These are phyloP conservation scores for Backusella australiensis DNA, from an alignment of 192 early-diverging fungal species.

Conservation along the genomic window DNA sequence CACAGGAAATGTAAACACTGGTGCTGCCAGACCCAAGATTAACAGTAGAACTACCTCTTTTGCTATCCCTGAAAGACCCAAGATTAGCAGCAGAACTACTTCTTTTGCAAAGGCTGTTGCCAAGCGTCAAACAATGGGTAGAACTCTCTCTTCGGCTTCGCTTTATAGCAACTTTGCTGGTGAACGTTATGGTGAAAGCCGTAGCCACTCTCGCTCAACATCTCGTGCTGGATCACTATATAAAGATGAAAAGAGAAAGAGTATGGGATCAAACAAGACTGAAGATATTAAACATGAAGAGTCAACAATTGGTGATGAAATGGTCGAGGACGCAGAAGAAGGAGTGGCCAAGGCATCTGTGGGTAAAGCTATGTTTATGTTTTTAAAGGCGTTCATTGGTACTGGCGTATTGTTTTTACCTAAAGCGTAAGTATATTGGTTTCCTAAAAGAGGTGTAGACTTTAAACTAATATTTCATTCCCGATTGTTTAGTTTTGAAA, in stretches of 20 bases:
- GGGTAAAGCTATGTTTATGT: conserved; percentile 59
- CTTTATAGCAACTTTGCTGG: conserved; percentile 34
- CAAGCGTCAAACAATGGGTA: conserved; percentile 13
- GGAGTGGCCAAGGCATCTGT: conserved; percentile 44
- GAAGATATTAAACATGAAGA: conserved; percentile 9
- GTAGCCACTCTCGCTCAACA: background rate
- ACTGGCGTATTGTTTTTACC: conserved; percentile 64
- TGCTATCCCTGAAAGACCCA: conserved; percentile 13
- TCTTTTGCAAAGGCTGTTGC: conserved; percentile 19
- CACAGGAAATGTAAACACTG: background rate
- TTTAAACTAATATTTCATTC: background rate
- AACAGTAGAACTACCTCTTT: background rate
- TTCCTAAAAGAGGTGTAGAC: background rate
- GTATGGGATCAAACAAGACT: background rate
- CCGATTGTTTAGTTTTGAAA: conserved; percentile 34
- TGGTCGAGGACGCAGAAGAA: background rate
- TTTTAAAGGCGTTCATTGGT: conserved; percentile 66
- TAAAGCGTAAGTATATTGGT: conserved; percentile 30
- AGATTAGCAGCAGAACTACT: background rate
- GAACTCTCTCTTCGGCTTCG: conserved; percentile 28
- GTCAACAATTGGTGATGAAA: background rate
- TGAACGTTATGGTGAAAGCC: conserved; percentile 11
- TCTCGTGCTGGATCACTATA: background rate
- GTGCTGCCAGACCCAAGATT: background rate
- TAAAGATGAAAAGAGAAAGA: conserved; percentile 14